These are phyloP conservation scores for Claviceps maximensis DNA, from an alignment of 2,329 filamentous ascomycete species.

Conservation along the genomic window DNA sequence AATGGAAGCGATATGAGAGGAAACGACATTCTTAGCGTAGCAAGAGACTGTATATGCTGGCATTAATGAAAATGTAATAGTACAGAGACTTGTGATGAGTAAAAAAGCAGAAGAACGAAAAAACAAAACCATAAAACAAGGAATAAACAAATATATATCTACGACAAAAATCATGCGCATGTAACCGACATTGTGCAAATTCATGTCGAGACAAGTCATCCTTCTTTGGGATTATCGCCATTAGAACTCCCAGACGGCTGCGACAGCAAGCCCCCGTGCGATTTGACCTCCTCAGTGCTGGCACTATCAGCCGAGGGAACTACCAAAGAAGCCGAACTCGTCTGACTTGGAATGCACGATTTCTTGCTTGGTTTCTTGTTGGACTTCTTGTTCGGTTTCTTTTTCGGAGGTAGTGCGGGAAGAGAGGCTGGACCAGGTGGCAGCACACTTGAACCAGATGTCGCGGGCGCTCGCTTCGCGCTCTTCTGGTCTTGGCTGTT, in stretches of 20 bases:
- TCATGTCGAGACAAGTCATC: slow-evolving; percentile 19
- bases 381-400: slow-evolving; percentile 13
- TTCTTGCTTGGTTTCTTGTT: background rate
- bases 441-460: slow-evolving; percentile 16
- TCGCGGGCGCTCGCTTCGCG: slow-evolving; percentile 7
- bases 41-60: background rate
- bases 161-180: background rate
- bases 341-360: slow-evolving; percentile 11
- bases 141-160: background rate
- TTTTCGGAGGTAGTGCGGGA: slow-evolving; percentile 22
- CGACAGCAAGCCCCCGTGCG: slow-evolving; percentile 25
- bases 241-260: slow-evolving; percentile 23
- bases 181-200: background rate
- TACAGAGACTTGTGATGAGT: background rate
- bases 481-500: slow-evolving; percentile 4
- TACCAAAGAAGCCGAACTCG: slow-evolving; percentile 16
- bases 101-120: background rate
- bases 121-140: background rate
- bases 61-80: background rate
- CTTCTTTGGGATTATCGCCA: slow-evolving; percentile 18
- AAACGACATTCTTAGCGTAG: background rate
- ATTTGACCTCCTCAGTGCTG: slow-evolving; percentile 19
- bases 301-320: slow-evolving; percentile 19
- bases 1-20: background rate
- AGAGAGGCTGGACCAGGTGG: slow-evolving; percentile 26